Base-by-base conservation (phyloP, 176 grass and related monocot species). In the Pontederia paniculata region DNA sequence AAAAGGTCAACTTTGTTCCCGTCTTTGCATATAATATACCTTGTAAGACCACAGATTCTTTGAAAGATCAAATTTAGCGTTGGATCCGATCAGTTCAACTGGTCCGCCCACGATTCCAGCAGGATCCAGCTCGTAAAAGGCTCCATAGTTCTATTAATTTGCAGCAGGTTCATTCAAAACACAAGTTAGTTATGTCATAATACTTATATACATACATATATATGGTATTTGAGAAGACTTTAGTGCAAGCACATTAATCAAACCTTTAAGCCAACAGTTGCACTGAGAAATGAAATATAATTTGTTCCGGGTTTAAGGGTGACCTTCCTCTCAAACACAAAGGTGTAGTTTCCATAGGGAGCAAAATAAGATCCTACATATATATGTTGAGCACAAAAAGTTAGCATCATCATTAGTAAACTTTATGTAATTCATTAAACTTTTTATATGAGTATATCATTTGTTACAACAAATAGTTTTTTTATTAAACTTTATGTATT, bases 241-340 rank as follows among this genome's bases (percentile, higher is more conserved):
- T 17, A 16, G 11, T 5, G n/a, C 5, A 50, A 16, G 4, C 19
- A 21, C 11, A 22, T 10, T 62, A 21, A 21, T 14, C 42, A 28
- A 70, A 93, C 82, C 79, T 86, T 86, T 10, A 86, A 73, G 28
- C 90, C 90, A 22, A 86, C 71, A 45, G 90, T 89, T 44, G 64
- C 79, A 46, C 90, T 96, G 9, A 96, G 64, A 13, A 89, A 70
- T 9, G 76, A 71, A 11, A 96, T 65, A 44, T 78, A 53, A 73
- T 96, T 89, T 62, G 20, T 62, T 9, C 77, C 70, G 8, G 14
- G 23, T 23, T 60, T 23, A 13, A 80, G 8, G 21, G 14, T 50
- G 23, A 74, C 77, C 14, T 55, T 50, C 8, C 48, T 46, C 48
- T 69, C 57, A 12, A 80, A 80, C 22, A 8, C 42, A 19, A 80